Evolutionary conservation across 1,139 yeast species (phyloP).

Genomic region (Kodamaea fungicola): DNA sequence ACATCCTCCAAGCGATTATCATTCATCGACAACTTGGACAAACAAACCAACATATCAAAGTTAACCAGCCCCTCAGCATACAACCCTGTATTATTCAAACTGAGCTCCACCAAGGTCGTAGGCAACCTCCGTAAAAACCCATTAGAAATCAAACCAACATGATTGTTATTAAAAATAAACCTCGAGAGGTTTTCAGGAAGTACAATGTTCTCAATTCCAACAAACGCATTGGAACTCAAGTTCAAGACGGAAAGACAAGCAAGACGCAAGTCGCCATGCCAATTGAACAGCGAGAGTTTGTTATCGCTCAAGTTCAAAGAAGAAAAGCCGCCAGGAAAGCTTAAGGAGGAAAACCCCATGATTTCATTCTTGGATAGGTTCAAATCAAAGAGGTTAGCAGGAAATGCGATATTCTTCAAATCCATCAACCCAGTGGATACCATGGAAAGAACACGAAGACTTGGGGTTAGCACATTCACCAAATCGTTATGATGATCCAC

Average conservation of each 20-base stretch:
- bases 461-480: conserved; percentile 17
- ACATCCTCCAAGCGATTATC: conserved; percentile 2
- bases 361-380: conserved; percentile 19
- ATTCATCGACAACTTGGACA: conserved; percentile 4
- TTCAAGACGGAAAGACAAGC: conserved; percentile 12
- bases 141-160: conserved; percentile 7
- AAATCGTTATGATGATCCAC: conserved; percentile 20
- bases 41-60: conserved; percentile 2
- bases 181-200: conserved; percentile 10
- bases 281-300: conserved; percentile 11
- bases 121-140: conserved; percentile 9
- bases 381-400: conserved; percentile 14
- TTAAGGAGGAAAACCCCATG: conserved; percentile 12
- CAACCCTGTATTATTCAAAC: conserved; percentile 8
- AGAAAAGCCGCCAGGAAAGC: conserved; percentile 13
- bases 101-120: conserved; percentile 6
- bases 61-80: neutral
- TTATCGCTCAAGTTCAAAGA: conserved; percentile 15
- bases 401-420: conserved; percentile 16
- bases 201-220: conserved; percentile 6
- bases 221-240: conserved; percentile 14
- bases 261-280: conserved; percentile 3
- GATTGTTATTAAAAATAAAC: conserved; percentile 10
- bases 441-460: conserved; percentile 19
- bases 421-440: conserved; percentile 19